phyloP scores from a whole-genome alignment of 148 eudicot genomes.

The Rhododendron williamsianum region DNA sequence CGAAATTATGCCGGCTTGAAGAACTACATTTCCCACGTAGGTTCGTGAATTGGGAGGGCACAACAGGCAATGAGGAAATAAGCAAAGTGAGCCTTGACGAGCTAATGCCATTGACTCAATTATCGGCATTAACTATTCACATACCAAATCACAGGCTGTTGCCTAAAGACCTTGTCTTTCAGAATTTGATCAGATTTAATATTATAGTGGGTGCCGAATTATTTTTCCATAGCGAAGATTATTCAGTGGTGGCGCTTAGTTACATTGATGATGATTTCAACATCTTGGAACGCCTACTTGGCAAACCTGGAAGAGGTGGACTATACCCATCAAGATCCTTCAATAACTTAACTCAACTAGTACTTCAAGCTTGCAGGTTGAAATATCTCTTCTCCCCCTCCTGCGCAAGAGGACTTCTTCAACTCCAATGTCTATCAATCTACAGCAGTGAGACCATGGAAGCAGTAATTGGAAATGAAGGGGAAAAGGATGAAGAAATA shows the following conservation, averaged over 20 bases:
- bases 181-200: neutral
- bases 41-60: neutral
- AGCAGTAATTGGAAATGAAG: neutral
- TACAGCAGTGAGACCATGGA: neutral
- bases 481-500: neutral
- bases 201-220: neutral
- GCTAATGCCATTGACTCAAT: neutral
- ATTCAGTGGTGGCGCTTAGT: too few relatives aligned
- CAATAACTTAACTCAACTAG: neutral
- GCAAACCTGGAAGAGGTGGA: neutral
- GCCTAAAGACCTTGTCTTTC: neutral
- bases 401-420: neutral
- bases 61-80: neutral
- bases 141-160: neutral
- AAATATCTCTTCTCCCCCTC: conserved; percentile 10
- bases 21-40: neutral
- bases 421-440: neutral
- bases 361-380: neutral
- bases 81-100: neutral
- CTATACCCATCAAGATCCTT: neutral
- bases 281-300: neutral
- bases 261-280: neutral
- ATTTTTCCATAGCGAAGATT: too few relatives aligned
- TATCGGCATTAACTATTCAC: neutral
- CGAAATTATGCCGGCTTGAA: conserved; percentile 3